These are phyloP conservation scores for Claviceps citrina DNA, from an alignment of 2,329 filamentous ascomycete genomes.

Conservation along the genomic window DNA sequence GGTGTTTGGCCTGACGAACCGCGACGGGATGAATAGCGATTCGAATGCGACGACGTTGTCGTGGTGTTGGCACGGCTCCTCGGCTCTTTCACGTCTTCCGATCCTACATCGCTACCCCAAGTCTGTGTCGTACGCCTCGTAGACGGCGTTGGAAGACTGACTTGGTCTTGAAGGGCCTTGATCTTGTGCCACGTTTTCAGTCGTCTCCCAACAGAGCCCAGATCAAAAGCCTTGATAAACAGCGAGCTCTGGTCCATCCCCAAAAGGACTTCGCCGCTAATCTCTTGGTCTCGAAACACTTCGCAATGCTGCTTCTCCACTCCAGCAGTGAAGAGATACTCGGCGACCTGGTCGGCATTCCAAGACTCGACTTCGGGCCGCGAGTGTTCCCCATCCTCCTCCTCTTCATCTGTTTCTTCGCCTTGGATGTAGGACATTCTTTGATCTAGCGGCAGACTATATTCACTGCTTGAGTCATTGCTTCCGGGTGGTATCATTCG, in stretches of 20 bases:
- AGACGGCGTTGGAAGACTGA: slow-evolving; percentile 30
- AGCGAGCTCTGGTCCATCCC: slow-evolving; percentile 92
- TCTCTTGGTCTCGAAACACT: slow-evolving; percentile 90
- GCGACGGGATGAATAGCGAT: slow-evolving; percentile 33
- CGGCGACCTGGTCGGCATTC: slow-evolving; percentile 69
- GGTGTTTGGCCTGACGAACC: slow-evolving; percentile 36
- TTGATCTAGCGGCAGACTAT: slow-evolving; percentile 63
- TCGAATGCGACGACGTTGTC: slow-evolving; percentile 28
- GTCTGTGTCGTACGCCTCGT: slow-evolving; percentile 38
- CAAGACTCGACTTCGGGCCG: slow-evolving; percentile 62
- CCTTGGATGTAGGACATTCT: slow-evolving; percentile 84
- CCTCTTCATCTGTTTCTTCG: slow-evolving; percentile 90
- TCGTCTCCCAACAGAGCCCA: slow-evolving; percentile 77
- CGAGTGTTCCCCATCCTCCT: slow-evolving; percentile 60
- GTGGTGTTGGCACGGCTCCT: slow-evolving; percentile 44
- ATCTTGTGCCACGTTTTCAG: slow-evolving; percentile 96
- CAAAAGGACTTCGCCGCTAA: slow-evolving; percentile 79
- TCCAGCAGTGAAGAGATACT: slow-evolving; percentile 71
- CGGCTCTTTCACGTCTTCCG: slow-evolving; percentile 33
- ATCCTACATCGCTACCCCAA: slow-evolving; percentile 43
- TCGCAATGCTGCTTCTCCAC: slow-evolving; percentile 85
- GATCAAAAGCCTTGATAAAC: slow-evolving; percentile 87
- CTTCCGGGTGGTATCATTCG: slow-evolving; percentile 38
- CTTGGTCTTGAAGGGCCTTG: slow-evolving; percentile 77
- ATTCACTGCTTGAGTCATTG: slow-evolving; percentile 78